Evolutionary conservation across 2,329 filamentous ascomycete genomes (phyloP).

Genomic region (Purpureocillium takamizusanense): DNA sequence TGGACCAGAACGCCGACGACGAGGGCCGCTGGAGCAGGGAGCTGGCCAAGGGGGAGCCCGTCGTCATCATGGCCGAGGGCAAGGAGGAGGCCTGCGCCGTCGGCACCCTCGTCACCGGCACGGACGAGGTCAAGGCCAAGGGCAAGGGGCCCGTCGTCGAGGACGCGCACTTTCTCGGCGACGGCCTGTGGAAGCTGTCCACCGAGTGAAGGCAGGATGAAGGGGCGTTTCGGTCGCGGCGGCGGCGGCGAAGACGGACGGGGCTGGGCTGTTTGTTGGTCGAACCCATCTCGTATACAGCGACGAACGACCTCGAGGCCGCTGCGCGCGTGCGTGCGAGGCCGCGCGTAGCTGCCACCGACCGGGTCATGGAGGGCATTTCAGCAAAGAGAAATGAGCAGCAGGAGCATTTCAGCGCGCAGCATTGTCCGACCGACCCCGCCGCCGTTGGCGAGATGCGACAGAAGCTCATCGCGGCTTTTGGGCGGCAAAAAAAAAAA

Average conservation of each 20-base stretch:
- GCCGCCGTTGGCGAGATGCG: too few species aligned
- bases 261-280: too few species aligned
- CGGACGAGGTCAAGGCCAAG: conserved; percentile 85
- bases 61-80: conserved; percentile 85
- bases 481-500: too few species aligned
- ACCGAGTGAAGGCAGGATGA: conserved; percentile 28
- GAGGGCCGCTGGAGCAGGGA: conserved; percentile 55
- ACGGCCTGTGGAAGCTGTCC: conserved; percentile 77
- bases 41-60: conserved; percentile 70
- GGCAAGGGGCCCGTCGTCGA: conserved; percentile 93
- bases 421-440: too few species aligned
- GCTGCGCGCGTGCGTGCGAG: too few species aligned
- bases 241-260: background rate
- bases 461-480: too few species aligned
- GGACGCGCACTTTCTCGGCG: conserved; percentile 85
- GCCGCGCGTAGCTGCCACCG: too few species aligned
- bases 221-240: background rate
- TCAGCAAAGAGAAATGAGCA: too few species aligned
- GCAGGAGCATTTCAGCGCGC: too few species aligned
- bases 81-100: conserved; percentile 89
- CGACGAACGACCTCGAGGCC: too few species aligned
- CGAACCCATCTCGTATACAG: too few species aligned
- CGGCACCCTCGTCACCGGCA: conserved; percentile 73
- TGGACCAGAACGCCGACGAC: conserved; percentile 31
- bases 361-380: too few species aligned